Evolutionary conservation across 257 asterid genomes (phyloP).

Genomic region (Scutellaria baicalensis): DNA sequence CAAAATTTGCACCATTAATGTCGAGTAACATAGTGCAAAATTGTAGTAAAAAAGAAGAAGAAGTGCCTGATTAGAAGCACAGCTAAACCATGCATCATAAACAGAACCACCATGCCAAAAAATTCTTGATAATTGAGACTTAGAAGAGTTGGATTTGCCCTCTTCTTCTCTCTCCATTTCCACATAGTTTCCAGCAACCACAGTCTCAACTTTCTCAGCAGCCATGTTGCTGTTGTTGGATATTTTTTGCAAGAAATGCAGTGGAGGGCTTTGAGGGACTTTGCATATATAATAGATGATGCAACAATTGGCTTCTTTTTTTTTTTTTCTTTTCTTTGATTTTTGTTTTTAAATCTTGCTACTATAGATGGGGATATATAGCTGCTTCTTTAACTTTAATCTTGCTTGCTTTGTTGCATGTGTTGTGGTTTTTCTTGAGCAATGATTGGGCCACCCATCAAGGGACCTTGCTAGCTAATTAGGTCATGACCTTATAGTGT

Average conservation of each 20-base stretch:
- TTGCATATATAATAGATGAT: conserved; percentile 21
- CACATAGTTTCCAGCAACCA: conserved; percentile 72
- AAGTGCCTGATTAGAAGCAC: conserved; percentile 76
- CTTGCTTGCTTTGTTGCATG: conserved; percentile 16
- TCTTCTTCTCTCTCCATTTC: conserved; percentile 74
- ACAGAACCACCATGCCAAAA: conserved; percentile 96
- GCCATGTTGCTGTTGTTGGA: conserved; percentile 41
- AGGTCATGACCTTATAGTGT: conserved; percentile 7
- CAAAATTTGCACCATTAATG: neutral
- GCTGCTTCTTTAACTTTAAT: neutral
- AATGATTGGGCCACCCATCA: conserved; percentile 47
- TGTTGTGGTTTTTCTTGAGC: conserved; percentile 22
- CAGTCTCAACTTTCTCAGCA: conserved; percentile 74
- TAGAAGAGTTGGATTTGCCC: conserved; percentile 27
- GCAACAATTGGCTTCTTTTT: neutral
- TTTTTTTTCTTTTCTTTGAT: neutral
- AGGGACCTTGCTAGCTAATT: conserved; percentile 33
- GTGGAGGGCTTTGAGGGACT: conserved; percentile 14
- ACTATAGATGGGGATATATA: conserved; percentile 8
- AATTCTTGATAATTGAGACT: conserved; percentile 41
- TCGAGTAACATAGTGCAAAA: neutral
- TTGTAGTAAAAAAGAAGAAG: neutral
- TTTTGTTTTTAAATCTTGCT: neutral
- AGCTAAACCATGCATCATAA: conserved; percentile 96
- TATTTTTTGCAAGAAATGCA: neutral